These are phyloP conservation scores for Fremontodendron californicum DNA, from an alignment of 345 rosid genomes.

Conservation along the genomic window DNA sequence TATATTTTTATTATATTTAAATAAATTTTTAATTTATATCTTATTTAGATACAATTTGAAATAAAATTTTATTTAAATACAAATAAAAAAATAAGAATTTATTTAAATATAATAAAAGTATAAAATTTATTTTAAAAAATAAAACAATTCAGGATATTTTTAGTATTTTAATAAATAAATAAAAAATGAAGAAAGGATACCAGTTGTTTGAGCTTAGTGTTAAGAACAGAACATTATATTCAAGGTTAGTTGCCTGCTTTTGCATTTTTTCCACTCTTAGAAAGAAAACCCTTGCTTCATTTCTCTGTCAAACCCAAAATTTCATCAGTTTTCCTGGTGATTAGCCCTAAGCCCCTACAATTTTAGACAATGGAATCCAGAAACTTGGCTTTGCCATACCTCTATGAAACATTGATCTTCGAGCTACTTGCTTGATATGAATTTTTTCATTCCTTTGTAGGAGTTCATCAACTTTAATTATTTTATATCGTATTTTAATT, in stretches of 20 bases:
- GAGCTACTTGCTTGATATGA: constrained; percentile 43
- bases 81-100: too few species aligned
- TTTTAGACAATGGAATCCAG: not conserved
- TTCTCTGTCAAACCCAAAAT: not conserved
- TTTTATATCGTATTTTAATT: too few species aligned
- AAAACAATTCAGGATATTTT: too few species aligned
- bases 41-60: too few species aligned
- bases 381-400: constrained; percentile 18
- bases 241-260: not conserved
- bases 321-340: not conserved
- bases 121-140: too few species aligned
- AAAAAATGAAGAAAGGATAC: too few species aligned
- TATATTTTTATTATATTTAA: too few species aligned
- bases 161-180: too few species aligned
- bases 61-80: too few species aligned
- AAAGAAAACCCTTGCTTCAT: not conserved
- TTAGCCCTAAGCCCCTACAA: not conserved
- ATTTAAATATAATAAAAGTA: too few species aligned
- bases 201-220: not conserved
- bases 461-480: constrained; percentile 39
- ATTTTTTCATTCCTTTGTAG: constrained; percentile 51
- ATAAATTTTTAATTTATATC: too few species aligned
- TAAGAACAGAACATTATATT: not conserved
- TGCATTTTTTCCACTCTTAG: not conserved
- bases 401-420: constrained; percentile 40